Conservation (phyloP, 257 asterid species). For the Thymus quinquecostatus region DNA sequence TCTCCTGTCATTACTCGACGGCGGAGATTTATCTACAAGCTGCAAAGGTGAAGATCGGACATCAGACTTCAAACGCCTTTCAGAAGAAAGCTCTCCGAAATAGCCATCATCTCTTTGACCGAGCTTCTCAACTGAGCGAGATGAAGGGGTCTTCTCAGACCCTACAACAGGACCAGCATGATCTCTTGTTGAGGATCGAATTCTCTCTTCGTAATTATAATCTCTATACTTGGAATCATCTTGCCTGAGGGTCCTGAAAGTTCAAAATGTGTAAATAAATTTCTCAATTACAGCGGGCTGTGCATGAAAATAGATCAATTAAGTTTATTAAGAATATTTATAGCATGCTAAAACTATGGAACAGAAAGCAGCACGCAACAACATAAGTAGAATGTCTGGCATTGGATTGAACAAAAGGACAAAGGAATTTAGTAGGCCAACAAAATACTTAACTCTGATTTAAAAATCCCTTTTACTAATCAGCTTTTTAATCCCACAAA, state of each 20-base stretch:
- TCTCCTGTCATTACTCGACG: conserved; percentile 68
- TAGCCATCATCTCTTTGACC: conserved; percentile 65
- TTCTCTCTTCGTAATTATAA: conserved; percentile 73
- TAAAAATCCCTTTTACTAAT: background rate
- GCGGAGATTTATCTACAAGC: conserved; percentile 71
- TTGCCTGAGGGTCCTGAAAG: conserved; percentile 70
- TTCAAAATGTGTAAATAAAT: conserved; percentile 3
- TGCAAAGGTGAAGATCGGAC: conserved; percentile 63
- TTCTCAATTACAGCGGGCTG: background rate
- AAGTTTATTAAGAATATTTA: conserved; percentile 1
- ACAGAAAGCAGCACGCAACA: background rate
- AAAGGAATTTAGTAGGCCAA: background rate
- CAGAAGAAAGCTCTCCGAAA: conserved; percentile 65
- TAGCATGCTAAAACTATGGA: conserved; percentile 6
- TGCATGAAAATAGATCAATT: conserved; percentile 8
- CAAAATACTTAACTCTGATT: background rate
- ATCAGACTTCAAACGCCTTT: conserved; percentile 75
- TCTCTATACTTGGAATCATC: conserved; percentile 86
- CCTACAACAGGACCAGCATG: conserved; percentile 51
- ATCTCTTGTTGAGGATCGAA: conserved; percentile 64
- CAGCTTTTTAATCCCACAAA: conserved; percentile 5
- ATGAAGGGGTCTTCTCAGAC: conserved; percentile 56
- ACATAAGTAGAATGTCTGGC: conserved; percentile 12
- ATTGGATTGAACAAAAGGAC: background rate
- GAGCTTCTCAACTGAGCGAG: conserved; percentile 66